These are phyloP conservation scores for Endoconidiophora laricicola DNA, from an alignment of 2,329 filamentous ascomycete genomes.

Conservation along the genomic window DNA sequence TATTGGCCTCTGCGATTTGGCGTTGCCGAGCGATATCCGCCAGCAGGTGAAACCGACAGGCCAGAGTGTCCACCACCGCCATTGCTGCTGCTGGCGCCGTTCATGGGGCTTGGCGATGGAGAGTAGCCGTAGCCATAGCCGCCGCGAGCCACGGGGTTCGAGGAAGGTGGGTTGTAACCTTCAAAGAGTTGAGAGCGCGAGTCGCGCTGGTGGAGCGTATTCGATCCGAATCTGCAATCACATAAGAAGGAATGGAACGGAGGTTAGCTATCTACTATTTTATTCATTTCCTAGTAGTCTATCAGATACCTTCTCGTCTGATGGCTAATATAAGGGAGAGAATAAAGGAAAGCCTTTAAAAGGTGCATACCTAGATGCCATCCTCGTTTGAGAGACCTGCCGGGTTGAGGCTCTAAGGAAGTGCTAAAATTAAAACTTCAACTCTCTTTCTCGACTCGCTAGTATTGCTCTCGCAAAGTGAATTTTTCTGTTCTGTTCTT, in stretches of 20 bases:
- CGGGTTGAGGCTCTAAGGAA: no score
- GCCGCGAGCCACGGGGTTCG: slow-evolving; percentile 26
- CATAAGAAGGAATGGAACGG: background rate
- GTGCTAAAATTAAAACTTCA: background rate
- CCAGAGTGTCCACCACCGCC: no score
- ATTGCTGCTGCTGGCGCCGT: background rate
- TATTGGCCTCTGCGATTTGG: slow-evolving; percentile 78
- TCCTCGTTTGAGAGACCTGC: no score
- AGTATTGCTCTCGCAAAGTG: no score
- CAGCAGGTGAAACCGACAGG: slow-evolving; percentile 9
- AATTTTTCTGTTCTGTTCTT: no score
- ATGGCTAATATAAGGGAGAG: background rate
- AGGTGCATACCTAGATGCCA: background rate
- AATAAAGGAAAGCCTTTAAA: background rate
- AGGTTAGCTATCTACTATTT: background rate
- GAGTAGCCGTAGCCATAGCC: slow-evolving; percentile 33
- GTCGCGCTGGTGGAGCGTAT: slow-evolving; percentile 53
- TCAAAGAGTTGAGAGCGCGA: slow-evolving; percentile 59
- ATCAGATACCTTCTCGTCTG: background rate
- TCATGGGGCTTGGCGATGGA: slow-evolving; percentile 13
- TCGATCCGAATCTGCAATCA: slow-evolving; percentile 44
- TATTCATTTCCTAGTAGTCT: background rate
- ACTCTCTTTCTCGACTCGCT: background rate
- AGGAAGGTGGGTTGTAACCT: slow-evolving; percentile 40
- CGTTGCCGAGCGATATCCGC: slow-evolving; percentile 47